Evolutionary conservation across 768 basidiomycete genomes (phyloP), one percentile per base, ranked within the genome.

Genomic region (Podaxis sp.): DNA sequence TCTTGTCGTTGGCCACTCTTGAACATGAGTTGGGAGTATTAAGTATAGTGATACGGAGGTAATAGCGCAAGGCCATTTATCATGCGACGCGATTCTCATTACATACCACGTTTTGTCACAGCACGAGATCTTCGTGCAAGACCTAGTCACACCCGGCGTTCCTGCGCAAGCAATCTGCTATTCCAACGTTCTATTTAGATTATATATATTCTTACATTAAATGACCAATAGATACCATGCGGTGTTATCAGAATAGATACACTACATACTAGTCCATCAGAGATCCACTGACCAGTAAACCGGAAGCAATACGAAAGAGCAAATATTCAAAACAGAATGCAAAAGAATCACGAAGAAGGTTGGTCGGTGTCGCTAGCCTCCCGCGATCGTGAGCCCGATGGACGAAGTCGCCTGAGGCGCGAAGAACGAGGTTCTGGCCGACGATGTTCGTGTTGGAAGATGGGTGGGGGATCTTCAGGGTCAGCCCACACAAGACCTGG

Each of bases 401-500:
- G 51, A 20, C 61, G 61, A 28, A 53, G 33, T 38, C 60, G 55
- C 40, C 56, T 40, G 17, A 28, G 28, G 20, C 38, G 49, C 15
- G 46, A 38, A 54, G 48, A 54, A 56, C 56, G 62, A 38, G 58
- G 66, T 60, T 67, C 70, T 44, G 69, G 38, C 41, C 71, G 71
- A 30, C 70, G 74, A 63, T 70, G 70, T 37, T 80, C 83, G 26
- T 83, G 80, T n/a, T 54, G 61, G 22, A 33, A 24, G 36, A 38
- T 56, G 24, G 30, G 59, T 7, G 74, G 75, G 22, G 78, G 77
- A 65, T 85, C 84, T 67, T 87, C 86, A 17, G 71, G 81, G 4
- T 87, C 76, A 68, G 87, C 86, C 67, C 88, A 88, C 1, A 87
- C 86, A 28, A 89, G 87, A 6, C 88, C 88, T 22, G 88, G 88